phyloP scores from a whole-genome alignment of 805 yeast genomes.

The Saturnispora mendoncae region DNA sequence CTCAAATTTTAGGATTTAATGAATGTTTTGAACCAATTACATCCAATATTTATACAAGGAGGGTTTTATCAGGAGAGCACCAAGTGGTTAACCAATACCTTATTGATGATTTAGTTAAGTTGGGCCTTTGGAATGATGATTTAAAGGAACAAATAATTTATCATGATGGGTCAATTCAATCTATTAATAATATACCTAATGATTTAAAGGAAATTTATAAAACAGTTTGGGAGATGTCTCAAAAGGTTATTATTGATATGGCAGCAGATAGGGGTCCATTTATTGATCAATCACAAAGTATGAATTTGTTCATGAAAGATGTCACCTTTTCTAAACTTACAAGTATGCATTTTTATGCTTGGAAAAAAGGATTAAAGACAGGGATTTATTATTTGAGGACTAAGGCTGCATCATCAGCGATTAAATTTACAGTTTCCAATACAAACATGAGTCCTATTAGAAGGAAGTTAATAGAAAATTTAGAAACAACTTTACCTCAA shows the following conservation, averaged over 20 bases:
- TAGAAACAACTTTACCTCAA: background rate
- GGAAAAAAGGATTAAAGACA: slow-evolving; percentile 97
- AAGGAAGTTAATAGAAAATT: background rate
- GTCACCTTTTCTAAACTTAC: slow-evolving; percentile 97
- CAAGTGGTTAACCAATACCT: slow-evolving; percentile 87
- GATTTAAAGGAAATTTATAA: slow-evolving; percentile 72
- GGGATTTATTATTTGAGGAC: slow-evolving; percentile 98
- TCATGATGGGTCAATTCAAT: slow-evolving; percentile 80
- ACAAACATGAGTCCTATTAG: background rate
- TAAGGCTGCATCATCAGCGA: slow-evolving; percentile 95
- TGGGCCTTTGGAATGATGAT: slow-evolving; percentile 75
- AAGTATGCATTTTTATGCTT: slow-evolving; percentile 96
- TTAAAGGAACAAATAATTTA: slow-evolving; percentile 71
- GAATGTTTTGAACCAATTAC: slow-evolving; percentile 97
- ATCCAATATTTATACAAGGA: slow-evolving; percentile 81
- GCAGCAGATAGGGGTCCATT: slow-evolving; percentile 71
- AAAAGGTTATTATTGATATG: slow-evolving; percentile 76
- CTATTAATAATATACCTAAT: slow-evolving; percentile 62
- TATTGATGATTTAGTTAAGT: slow-evolving; percentile 68
- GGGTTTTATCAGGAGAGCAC: slow-evolving; percentile 89
- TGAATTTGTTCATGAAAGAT: slow-evolving; percentile 78
- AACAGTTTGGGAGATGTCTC: slow-evolving; percentile 96
- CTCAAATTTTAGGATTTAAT: slow-evolving; percentile 86
- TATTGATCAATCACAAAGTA: slow-evolving; percentile 84
- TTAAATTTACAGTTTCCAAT: slow-evolving; percentile 61